phyloP scores from a whole-genome alignment of 257 asterid species.

The Oldenlandia corymbosa region DNA sequence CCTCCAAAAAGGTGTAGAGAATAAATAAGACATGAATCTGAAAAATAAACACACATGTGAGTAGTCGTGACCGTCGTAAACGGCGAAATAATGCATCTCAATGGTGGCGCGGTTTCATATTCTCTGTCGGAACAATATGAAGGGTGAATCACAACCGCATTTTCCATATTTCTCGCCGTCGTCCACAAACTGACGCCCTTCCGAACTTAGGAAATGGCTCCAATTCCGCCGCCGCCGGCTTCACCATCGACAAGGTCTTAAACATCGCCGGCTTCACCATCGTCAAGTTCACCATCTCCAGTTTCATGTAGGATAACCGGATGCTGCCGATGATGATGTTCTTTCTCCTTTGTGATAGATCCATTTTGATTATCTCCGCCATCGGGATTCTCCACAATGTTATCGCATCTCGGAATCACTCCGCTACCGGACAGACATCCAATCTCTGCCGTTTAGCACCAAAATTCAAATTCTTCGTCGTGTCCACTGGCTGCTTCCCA shows the following conservation, averaged over 20 bases:
- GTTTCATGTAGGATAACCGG: neutral
- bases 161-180: slow-evolving; percentile 80
- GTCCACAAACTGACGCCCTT: slow-evolving; percentile 55
- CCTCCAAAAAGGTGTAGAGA: too few species aligned
- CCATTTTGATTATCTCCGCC: too few species aligned
- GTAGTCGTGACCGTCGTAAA: slow-evolving; percentile 82
- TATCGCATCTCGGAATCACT: slow-evolving; percentile 18
- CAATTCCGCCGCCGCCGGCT: slow-evolving; percentile 1
- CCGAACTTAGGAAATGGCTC: slow-evolving; percentile 43
- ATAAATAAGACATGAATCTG: too few species aligned
- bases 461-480: slow-evolving; percentile 2
- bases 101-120: slow-evolving; percentile 8
- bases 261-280: too few species aligned
- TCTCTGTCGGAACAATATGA: slow-evolving; percentile 25
- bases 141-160: slow-evolving; percentile 62
- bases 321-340: neutral
- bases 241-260: too few species aligned
- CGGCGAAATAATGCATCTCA: slow-evolving; percentile 53
- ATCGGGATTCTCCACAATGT: slow-evolving; percentile 21
- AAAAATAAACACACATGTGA: slow-evolving; percentile 49
- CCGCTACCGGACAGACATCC: slow-evolving; percentile 8
- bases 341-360: too few species aligned
- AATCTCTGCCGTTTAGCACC: slow-evolving; percentile 34
- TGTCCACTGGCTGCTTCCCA: neutral
- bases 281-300: too few species aligned